Evolutionary conservation across 2,329 filamentous ascomycete genomes (phyloP), one percentile per base, ranked within the genome.

Genomic region (Mollisiaceae sp.): DNA sequence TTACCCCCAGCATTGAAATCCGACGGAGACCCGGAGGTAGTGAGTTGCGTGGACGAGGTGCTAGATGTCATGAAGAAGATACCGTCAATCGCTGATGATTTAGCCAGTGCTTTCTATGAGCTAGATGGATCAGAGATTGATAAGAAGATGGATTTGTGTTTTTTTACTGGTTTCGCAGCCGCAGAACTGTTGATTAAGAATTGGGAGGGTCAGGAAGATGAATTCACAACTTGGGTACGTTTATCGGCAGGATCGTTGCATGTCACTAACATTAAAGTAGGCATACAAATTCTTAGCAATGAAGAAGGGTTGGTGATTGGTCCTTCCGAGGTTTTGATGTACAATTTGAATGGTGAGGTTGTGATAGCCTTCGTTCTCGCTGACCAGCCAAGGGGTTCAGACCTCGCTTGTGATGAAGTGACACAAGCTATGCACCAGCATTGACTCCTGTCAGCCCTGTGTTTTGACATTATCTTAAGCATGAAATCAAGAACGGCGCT

Each of bases 81-180:
- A 20, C 89, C 91, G 0, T 84, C 91, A 58, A 81, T 82, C 18
- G 89, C 92, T 22, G 90, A 92, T 45, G 89, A 93, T 41, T 77
- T 94, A 9, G 90, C 91, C 0, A 84, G 81, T 60, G 83, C 86
- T 0, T 92, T 96, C 66, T 97, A 96, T 79, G 86, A 89, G 14
- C 78, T 91, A 20, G 85, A 90, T 52, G 81, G 81, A 0, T 77
- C 80, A 0, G 81, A 85, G 32, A 89, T 91, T 54, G 87, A 89
- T 71, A 75, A 77, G 8, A 79, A 79, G 24, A 83, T 92, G 79
- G 81, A 85, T 4, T 80, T 83, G 47, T 89, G 89, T 71, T 87
- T 89, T 66, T 78, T 81, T 1, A 83, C 87, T 59, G 88, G 90
- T 0, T 84, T 85, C 69, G 79, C 78, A 0, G 85, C 83, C 0